These are phyloP conservation scores for Zygotorulaspora sp. DNA, from an alignment of 805 yeast genomes.

Conservation along the genomic window DNA sequence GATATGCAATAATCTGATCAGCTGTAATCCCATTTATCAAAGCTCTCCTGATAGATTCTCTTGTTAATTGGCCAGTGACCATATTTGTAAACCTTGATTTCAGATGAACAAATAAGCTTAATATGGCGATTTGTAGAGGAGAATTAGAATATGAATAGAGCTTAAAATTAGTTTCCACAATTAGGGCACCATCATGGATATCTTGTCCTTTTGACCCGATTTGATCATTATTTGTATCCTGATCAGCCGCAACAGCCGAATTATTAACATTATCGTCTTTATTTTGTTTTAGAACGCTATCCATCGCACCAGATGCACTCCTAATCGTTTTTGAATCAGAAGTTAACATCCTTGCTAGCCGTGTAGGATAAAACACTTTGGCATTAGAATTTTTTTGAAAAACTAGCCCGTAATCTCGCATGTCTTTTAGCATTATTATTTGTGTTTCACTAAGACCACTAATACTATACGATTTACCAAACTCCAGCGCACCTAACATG, in stretches of 20 bases:
- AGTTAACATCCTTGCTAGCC: slow-evolving; percentile 83
- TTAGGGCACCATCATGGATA: slow-evolving; percentile 58
- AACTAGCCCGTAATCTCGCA: slow-evolving; percentile 86
- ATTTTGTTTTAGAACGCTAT: slow-evolving; percentile 49
- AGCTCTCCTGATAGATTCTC: slow-evolving; percentile 87
- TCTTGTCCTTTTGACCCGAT: slow-evolving; percentile 25
- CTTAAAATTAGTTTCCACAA: slow-evolving; percentile 91
- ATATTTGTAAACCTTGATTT: slow-evolving; percentile 82
- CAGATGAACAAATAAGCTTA: slow-evolving; percentile 81
- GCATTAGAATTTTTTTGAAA: slow-evolving; percentile 59
- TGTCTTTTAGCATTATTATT: slow-evolving; percentile 77
- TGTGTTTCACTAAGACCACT: slow-evolving; percentile 74
- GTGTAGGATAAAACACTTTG: slow-evolving; percentile 78
- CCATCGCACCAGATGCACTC: slow-evolving; percentile 71
- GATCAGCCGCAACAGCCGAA: slow-evolving; percentile 13
- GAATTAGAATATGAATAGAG: slow-evolving; percentile 90
- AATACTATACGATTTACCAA: slow-evolving; percentile 80
- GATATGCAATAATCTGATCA: slow-evolving; percentile 84
- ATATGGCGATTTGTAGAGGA: slow-evolving; percentile 89
- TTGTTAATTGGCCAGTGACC: slow-evolving; percentile 89
- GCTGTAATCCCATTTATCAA: slow-evolving; percentile 86
- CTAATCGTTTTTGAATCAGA: slow-evolving; percentile 72
- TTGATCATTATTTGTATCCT: slow-evolving; percentile 29
- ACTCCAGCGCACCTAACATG: slow-evolving; percentile 85
- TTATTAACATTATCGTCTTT: slow-evolving; percentile 19